A percentile compares a stretch with the other conserved stretches of the same genome.
phyloP scores from a whole-genome alignment of 108 stramenopile species.

The Skeletonema costatum region DNA sequence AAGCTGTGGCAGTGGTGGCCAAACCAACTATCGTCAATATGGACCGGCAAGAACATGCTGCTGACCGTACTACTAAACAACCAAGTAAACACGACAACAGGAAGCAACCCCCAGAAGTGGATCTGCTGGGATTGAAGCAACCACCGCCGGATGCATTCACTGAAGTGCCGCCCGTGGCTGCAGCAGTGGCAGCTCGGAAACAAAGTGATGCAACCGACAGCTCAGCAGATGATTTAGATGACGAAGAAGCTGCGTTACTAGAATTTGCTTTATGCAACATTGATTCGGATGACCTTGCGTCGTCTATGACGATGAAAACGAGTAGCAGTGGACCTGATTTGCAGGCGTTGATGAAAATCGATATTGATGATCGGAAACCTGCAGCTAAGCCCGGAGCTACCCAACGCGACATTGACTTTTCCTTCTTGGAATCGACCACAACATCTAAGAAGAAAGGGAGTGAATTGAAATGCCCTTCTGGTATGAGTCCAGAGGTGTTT shows the following conservation, averaged over 20 bases:
- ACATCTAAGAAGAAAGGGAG: background rate
- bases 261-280: slow-evolving; percentile 14
- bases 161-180: background rate
- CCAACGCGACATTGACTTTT: background rate
- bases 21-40: background rate
- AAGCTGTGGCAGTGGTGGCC: background rate
- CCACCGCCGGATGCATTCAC: background rate
- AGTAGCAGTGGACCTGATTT: background rate
- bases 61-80: background rate
- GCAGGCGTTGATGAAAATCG: background rate
- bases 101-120: background rate
- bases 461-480: slow-evolving; percentile 23
- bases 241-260: slow-evolving; percentile 23
- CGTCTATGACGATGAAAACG: background rate
- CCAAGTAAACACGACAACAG: background rate
- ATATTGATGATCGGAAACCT: slow-evolving; percentile 11
- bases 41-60: background rate
- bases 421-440: slow-evolving; percentile 1
- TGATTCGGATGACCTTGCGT: slow-evolving; percentile 15
- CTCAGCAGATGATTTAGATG: slow-evolving; percentile 4
- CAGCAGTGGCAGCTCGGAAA: background rate
- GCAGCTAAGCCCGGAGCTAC: background rate
- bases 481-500: slow-evolving; percentile 39
- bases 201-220: background rate
- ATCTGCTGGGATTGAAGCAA: background rate